A percentile compares a stretch with the other conserved stretches of the same genome.
phyloP scores from a whole-genome alignment of 306 rosid species.

The Geum urbanum region DNA sequence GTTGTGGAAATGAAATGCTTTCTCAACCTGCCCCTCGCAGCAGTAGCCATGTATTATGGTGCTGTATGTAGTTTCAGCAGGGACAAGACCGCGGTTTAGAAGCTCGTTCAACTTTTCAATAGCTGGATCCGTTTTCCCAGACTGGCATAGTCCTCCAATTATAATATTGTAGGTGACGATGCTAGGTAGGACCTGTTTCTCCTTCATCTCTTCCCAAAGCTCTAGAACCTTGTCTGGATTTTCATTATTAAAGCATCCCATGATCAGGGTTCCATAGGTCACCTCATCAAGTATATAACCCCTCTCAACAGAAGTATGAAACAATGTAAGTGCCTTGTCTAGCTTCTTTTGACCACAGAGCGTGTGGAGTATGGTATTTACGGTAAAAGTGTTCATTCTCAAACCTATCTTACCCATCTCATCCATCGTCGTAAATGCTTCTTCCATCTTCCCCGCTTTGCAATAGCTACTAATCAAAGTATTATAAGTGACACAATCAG shows the following conservation, averaged over 20 bases:
- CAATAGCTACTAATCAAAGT: slow-evolving; percentile 66
- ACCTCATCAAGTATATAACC: slow-evolving; percentile 85
- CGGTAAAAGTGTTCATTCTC: slow-evolving; percentile 54
- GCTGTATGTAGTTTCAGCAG: slow-evolving; percentile 70
- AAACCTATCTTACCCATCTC: slow-evolving; percentile 66
- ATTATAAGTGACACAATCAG: slow-evolving; percentile 64
- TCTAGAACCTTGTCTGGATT: slow-evolving; percentile 47
- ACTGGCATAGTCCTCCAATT: slow-evolving; percentile 65
- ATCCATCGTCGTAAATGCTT: slow-evolving; percentile 66
- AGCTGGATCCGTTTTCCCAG: slow-evolving; percentile 64
- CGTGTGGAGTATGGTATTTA: slow-evolving; percentile 56
- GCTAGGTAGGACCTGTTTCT: slow-evolving; percentile 58
- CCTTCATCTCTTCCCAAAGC: slow-evolving; percentile 80
- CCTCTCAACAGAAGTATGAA: slow-evolving; percentile 43
- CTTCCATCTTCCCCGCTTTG: slow-evolving; percentile 62
- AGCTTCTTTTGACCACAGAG: slow-evolving; percentile 62
- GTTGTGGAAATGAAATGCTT: slow-evolving; percentile 81
- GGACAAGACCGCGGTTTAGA: slow-evolving; percentile 55
- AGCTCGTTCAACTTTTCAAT: slow-evolving; percentile 70
- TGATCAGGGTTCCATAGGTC: slow-evolving; percentile 76
- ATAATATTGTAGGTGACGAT: slow-evolving; percentile 62
- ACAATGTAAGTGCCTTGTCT: slow-evolving; percentile 55
- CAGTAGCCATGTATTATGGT: slow-evolving; percentile 77
- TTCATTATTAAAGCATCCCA: slow-evolving; percentile 69
- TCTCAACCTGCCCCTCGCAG: slow-evolving; percentile 62